A percentile compares a stretch with the other conserved stretches of the same genome.
phyloP scores from a whole-genome alignment of 1,139 yeast species.

The Hemisphaericaspora subhashii region DNA sequence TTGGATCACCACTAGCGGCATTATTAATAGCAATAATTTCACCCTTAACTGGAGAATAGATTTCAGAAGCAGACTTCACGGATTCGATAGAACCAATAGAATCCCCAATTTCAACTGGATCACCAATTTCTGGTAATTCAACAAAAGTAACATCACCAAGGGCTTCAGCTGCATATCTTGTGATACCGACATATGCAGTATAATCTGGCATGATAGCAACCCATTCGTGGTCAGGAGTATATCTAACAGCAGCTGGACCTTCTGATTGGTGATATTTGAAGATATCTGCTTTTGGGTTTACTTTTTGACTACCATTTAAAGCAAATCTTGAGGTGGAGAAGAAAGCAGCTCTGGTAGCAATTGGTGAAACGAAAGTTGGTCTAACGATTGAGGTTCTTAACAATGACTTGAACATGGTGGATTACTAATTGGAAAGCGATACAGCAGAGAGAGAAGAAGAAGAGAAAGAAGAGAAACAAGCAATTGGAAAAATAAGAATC shows the following conservation, averaged over 20 bases:
- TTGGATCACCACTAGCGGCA: constrained; percentile 66
- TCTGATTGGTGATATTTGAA: constrained; percentile 46
- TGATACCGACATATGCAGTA: constrained; percentile 84
- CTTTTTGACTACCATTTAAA: constrained; percentile 43
- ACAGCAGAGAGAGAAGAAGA: not conserved
- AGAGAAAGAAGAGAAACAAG: not conserved
- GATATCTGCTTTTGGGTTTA: constrained; percentile 54
- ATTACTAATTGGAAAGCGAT: not conserved
- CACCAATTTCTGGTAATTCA: constrained; percentile 83
- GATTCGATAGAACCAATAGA: constrained; percentile 91
- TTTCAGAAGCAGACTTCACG: constrained; percentile 92
- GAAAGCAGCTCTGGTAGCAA: constrained; percentile 3
- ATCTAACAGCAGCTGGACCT: constrained; percentile 59
- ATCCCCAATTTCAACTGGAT: constrained; percentile 69
- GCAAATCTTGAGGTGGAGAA: constrained; percentile 9
- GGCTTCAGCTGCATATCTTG: constrained; percentile 96
- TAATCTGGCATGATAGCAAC: constrained; percentile 82
- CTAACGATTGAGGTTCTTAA: constrained; percentile 13
- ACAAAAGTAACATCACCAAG: constrained; percentile 95
- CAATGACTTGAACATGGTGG: constrained; percentile 15
- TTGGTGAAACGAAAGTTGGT: constrained; percentile 5
- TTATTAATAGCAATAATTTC: constrained; percentile 73
- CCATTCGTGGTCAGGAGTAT: constrained; percentile 96
- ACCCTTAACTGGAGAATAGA: constrained; percentile 85
- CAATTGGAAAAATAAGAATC: constrained; percentile 1